A percentile compares a stretch with the other conserved stretches of the same genome.
Evolutionary conservation across 2,329 filamentous ascomycete genomes (phyloP).

Genomic region (Exophiala lecanii-corni): DNA sequence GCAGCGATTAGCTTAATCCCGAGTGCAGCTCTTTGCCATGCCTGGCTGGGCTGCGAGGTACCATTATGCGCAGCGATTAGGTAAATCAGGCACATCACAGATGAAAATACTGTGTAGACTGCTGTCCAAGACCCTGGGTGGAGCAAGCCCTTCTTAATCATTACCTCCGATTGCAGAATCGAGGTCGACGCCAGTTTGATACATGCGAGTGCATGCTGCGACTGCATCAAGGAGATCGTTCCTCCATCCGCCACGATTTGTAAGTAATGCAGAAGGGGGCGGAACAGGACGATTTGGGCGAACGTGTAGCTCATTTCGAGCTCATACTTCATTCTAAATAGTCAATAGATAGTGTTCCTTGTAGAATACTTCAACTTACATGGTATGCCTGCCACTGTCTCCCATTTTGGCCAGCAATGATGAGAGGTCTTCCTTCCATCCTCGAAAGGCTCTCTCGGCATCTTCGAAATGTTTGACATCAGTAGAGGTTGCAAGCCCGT

Average conservation of each 20-base stretch:
- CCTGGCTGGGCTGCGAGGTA: conserved; percentile 24
- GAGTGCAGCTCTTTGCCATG: conserved; percentile 20
- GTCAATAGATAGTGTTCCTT: neutral
- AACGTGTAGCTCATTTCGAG: conserved; percentile 20
- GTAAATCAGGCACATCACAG: conserved; percentile 22
- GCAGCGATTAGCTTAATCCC: conserved; percentile 21
- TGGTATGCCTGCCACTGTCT: conserved; percentile 8
- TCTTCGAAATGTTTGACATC: conserved; percentile 12
- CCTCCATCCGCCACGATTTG: conserved; percentile 60
- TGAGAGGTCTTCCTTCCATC: conserved; percentile 19
- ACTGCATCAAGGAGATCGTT: conserved; percentile 58
- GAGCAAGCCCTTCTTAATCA: conserved; percentile 15
- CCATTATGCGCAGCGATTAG: conserved; percentile 24
- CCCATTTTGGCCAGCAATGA: conserved; percentile 5
- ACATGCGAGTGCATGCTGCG: conserved; percentile 22
- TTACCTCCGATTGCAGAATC: conserved; percentile 16
- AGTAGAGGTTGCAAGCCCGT: conserved; percentile 3
- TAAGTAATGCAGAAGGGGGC: conserved; percentile 24
- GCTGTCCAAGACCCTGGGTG: conserved; percentile 16
- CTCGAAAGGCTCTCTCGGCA: conserved; percentile 14
- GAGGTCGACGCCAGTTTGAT: conserved; percentile 22
- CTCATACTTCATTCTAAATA: conserved; percentile 15
- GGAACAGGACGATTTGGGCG: conserved; percentile 19
- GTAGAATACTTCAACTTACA: conserved; percentile 5
- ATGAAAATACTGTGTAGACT: conserved; percentile 23